Conservation (phyloP, 2,329 filamentous ascomycete genomes). For the Elsinoe fawcettii region DNA sequence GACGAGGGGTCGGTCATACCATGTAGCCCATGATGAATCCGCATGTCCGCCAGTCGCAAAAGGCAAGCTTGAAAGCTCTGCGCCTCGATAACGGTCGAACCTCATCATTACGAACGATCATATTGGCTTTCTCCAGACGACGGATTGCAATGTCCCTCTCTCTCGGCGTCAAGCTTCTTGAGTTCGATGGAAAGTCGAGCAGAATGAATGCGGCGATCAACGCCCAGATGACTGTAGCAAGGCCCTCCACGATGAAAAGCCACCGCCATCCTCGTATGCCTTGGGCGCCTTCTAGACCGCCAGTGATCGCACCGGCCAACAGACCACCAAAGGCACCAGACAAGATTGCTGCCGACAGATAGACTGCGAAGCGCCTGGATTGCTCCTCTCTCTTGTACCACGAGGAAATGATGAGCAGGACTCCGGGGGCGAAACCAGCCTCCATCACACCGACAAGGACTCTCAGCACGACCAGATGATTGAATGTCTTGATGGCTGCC, state of each 20-base stretch:
- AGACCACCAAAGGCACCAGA: conserved; percentile 42
- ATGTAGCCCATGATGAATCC: conserved; percentile 45
- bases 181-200: conserved; percentile 44
- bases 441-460: conserved; percentile 51
- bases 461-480: conserved; percentile 44
- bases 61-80: conserved; percentile 33
- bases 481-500: conserved; percentile 41
- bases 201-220: conserved; percentile 40
- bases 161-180: conserved; percentile 35
- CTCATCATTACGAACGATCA: conserved; percentile 29
- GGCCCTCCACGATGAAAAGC: conserved; percentile 34
- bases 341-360: conserved; percentile 51
- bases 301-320: conserved; percentile 31
- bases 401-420: conserved; percentile 47
- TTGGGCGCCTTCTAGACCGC: conserved; percentile 31
- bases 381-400: conserved; percentile 55
- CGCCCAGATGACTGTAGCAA: conserved; percentile 40
- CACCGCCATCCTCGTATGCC: conserved; percentile 38
- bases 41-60: conserved; percentile 42
- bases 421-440: conserved; percentile 48
- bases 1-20: conserved; percentile 14
- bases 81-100: conserved; percentile 30
- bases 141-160: conserved; percentile 39
- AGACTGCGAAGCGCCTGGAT: conserved; percentile 49
- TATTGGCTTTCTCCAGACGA: conserved; percentile 38